phyloP scores from a whole-genome alignment of 768 basidiomycete species.

The Ramaria sp. region DNA sequence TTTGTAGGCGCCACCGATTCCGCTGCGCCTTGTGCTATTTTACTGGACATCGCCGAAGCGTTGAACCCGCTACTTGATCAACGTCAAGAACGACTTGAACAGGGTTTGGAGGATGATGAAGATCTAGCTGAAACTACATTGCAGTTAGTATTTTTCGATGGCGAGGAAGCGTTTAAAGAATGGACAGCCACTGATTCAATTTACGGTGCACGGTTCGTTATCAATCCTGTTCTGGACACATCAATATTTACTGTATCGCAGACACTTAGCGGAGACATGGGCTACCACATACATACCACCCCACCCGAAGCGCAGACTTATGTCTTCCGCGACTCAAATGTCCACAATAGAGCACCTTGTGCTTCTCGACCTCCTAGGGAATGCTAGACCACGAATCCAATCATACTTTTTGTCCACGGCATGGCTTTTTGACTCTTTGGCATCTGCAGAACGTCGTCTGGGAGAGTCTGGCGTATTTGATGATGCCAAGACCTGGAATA shows the following conservation, averaged over 20 bases:
- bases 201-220: constrained; percentile 78
- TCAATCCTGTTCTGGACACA: not conserved
- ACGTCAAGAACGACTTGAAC: constrained; percentile 41
- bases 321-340: constrained; percentile 51
- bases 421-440: constrained; percentile 83
- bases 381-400: constrained; percentile 58
- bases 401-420: constrained; percentile 83
- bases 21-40: constrained; percentile 88
- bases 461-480: constrained; percentile 52
- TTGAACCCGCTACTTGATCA: constrained; percentile 62
- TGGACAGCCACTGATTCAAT: constrained; percentile 89
- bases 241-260: constrained; percentile 18
- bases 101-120: constrained; percentile 49
- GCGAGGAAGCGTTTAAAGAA: constrained; percentile 87
- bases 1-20: constrained; percentile 98
- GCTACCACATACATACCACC: constrained; percentile 52
- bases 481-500: constrained; percentile 31
- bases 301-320: constrained; percentile 42
- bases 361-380: constrained; percentile 86
- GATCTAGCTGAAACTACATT: constrained; percentile 76
- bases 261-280: constrained; percentile 89
- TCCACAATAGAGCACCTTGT: constrained; percentile 82
- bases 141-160: constrained; percentile 92
- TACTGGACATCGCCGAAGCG: constrained; percentile 85
- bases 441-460: constrained; percentile 60